These are phyloP conservation scores for Monascus purpureus DNA, from an alignment of 495 filamentous ascomycete species.

Conservation along the genomic window DNA sequence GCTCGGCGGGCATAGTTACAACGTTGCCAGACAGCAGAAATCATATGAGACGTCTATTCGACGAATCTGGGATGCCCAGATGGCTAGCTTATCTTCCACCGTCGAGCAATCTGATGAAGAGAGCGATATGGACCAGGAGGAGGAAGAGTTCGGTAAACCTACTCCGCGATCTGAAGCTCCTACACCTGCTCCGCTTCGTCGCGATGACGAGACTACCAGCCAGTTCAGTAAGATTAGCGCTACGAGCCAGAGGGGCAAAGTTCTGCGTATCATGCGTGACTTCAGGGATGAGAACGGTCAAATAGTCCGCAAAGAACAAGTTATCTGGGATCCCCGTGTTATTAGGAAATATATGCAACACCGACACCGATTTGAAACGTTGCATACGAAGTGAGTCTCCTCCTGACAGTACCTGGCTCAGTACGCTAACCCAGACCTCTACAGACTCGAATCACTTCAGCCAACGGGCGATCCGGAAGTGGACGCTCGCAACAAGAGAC, in stretches of 20 bases:
- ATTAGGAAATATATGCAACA: conserved; percentile 50
- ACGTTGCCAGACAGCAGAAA: conserved; percentile 80
- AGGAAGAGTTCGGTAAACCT: conserved; percentile 45
- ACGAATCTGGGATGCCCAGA: conserved; percentile 82
- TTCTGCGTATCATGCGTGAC: conserved; percentile 61
- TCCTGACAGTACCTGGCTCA: no score
- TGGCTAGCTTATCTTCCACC: conserved; percentile 54
- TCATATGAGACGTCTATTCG: conserved; percentile 80
- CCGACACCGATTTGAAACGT: conserved; percentile 40
- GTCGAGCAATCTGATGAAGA: conserved; percentile 48
- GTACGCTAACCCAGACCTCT: no score
- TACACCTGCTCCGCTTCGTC: conserved; percentile 37
- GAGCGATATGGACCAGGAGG: conserved; percentile 52
- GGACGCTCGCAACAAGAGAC: conserved; percentile 43
- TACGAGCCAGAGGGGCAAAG: conserved; percentile 51
- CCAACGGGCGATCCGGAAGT: conserved; percentile 68
- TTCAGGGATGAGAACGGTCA: conserved; percentile 49
- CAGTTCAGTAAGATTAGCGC: conserved; percentile 72
- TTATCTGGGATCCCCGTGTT: conserved; percentile 60
- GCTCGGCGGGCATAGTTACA: conserved; percentile 90
- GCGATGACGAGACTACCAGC: conserved; percentile 71
- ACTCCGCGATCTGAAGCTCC: conserved; percentile 49
- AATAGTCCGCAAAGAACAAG: conserved; percentile 39
- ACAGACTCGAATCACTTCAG: conserved; percentile 40
- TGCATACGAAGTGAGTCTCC: conserved; percentile 48